Conservation (phyloP, 1,284 basidiomycete genomes). For the Spongiforma sp. region DNA sequence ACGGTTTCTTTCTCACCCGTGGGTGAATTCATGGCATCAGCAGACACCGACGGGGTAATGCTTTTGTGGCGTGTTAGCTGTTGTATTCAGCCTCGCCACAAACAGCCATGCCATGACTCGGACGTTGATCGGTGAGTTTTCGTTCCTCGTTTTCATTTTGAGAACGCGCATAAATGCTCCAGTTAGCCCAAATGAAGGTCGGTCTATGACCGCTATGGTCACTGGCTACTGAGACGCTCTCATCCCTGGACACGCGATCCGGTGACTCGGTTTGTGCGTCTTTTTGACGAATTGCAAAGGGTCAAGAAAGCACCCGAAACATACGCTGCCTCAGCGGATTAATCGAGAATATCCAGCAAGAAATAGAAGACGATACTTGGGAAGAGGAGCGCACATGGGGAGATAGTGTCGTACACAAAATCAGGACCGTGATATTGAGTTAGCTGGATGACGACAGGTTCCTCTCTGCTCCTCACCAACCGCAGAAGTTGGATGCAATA, state of each 20-base stretch:
- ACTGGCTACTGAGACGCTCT: constrained; percentile 76
- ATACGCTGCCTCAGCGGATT: constrained; percentile 28
- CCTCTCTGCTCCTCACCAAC: too few relatives aligned
- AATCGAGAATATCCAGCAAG: constrained; percentile 21
- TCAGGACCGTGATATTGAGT: constrained; percentile 49
- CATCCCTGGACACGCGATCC: constrained; percentile 60
- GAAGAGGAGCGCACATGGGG: constrained; percentile 78
- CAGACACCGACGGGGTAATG: rapidly evolving
- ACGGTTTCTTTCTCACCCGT: constrained; percentile 9
- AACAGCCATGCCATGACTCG: too few relatives aligned
- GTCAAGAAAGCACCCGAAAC: constrained; percentile 7
- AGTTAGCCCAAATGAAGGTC: constrained; percentile 85
- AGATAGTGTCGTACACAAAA: constrained; percentile 71
- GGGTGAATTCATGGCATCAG: constrained; percentile 5
- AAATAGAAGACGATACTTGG: constrained; percentile 48
- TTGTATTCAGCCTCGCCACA: too few relatives aligned
- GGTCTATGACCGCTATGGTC: constrained; percentile 90
- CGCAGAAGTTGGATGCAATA: too few relatives aligned
- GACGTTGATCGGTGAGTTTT: constrained; percentile 62
- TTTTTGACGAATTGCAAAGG: constrained; percentile 67
- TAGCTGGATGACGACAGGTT: constrained; percentile 51
- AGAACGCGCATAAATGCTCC: neutral
- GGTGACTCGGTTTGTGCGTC: constrained; percentile 76
- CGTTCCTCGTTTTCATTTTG: constrained; percentile 1
- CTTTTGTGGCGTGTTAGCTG: constrained; percentile 4